Conservation (phyloP, 164 flowering plant genomes). For the Pachysandra terminalis region DNA sequence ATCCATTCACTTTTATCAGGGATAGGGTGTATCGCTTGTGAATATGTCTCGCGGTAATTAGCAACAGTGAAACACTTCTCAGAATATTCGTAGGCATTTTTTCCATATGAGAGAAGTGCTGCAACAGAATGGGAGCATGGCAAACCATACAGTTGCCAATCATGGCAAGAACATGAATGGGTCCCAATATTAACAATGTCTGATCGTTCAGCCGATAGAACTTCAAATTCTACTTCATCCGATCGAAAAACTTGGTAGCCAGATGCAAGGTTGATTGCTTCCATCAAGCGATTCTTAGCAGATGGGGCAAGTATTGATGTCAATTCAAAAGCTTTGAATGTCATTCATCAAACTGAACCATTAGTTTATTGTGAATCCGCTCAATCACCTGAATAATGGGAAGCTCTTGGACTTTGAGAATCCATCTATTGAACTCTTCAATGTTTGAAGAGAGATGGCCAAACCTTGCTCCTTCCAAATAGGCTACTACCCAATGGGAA, state of each 20-base stretch:
- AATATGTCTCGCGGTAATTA: constrained; percentile 51
- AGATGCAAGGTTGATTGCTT: constrained; percentile 49
- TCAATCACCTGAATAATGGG: constrained; percentile 81
- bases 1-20: constrained; percentile 57
- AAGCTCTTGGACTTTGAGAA: constrained; percentile 64
- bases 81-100: constrained; percentile 53
- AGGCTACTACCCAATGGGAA: constrained; percentile 59
- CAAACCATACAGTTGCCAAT: constrained; percentile 75
- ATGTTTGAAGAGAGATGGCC: constrained; percentile 69
- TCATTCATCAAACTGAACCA: constrained; percentile 52
- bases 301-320: constrained; percentile 62
- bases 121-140: constrained; percentile 91
- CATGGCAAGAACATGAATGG: constrained; percentile 66
- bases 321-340: constrained; percentile 45
- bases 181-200: constrained; percentile 69
- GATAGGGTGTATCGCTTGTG: constrained; percentile 48
- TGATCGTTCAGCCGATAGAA: constrained; percentile 58
- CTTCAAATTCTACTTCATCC: constrained; percentile 83
- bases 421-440: constrained; percentile 66
- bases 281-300: constrained; percentile 58
- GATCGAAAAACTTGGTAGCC: constrained; percentile 68
- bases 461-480: constrained; percentile 61
- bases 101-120: constrained; percentile 58
- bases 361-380: constrained; percentile 50
- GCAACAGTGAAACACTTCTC: constrained; percentile 57